Percentiles rank a stretch among this genome's conserved stretches.
Evolutionary conservation across 129 eudicot species (phyloP).

Genomic region (Helianthus tuberosus): DNA sequence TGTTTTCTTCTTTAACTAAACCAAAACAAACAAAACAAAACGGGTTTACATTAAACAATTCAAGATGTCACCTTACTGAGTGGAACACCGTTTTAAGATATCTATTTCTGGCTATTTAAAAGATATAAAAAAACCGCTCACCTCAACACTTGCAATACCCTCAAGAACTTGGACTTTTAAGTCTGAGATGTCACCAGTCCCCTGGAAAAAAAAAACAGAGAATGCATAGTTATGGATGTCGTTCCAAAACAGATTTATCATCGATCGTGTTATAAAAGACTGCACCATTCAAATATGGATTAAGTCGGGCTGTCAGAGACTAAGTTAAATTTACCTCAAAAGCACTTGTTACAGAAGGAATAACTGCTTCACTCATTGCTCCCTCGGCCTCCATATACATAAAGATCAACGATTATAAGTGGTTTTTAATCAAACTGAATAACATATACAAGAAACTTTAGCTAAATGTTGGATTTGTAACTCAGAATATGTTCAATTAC

Average conservation of each 20-base stretch:
- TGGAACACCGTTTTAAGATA: neutral
- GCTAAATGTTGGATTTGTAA: neutral
- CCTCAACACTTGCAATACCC: slow-evolving; percentile 88
- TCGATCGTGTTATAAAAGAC: neutral
- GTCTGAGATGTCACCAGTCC: no score
- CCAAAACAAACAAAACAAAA: slow-evolving; percentile 14
- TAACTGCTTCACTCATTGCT: slow-evolving; percentile 62
- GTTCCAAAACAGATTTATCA: slow-evolving; percentile 6
- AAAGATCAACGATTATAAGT: slow-evolving; percentile 27
- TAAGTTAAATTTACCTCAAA: slow-evolving; percentile 55
- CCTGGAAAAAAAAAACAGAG: no score
- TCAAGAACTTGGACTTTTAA: no score
- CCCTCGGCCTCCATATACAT: slow-evolving; percentile 81
- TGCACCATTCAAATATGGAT: neutral
- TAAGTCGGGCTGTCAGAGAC: neutral
- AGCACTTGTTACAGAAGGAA: slow-evolving; percentile 70
- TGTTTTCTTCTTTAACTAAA: slow-evolving; percentile 76
- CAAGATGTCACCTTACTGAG: neutral
- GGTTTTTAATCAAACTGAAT: slow-evolving; percentile 9
- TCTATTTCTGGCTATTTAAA: neutral
- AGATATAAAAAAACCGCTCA: slow-evolving; percentile 28
- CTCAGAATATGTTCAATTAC: neutral
- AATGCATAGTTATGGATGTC: no score
- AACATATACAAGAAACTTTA: neutral
- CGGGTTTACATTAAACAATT: neutral